phyloP scores from a whole-genome alignment of 140 eudicot genomes.

The Flaveria floridana region DNA sequence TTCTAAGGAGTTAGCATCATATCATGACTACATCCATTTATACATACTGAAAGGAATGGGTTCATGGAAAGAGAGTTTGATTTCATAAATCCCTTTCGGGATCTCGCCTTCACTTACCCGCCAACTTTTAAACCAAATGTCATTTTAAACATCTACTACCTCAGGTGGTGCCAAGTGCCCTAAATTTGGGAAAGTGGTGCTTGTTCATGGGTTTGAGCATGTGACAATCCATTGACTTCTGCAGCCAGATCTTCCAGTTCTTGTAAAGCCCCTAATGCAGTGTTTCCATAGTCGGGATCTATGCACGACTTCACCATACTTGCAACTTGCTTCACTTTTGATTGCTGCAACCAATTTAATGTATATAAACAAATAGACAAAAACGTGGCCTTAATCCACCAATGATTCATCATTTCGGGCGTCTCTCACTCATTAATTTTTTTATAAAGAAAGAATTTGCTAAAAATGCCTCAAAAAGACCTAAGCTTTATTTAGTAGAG shows the following conservation, averaged over 20 bases:
- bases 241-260: conserved; percentile 63
- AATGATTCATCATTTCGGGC: neutral
- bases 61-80: conserved; percentile 14
- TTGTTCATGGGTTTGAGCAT: conserved; percentile 41
- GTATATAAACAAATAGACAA: conserved; percentile 15
- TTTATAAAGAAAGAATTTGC: neutral
- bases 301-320: conserved; percentile 48
- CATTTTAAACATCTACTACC: conserved; percentile 21
- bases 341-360: conserved; percentile 46
- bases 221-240: conserved; percentile 34
- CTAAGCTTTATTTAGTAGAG: neutral
- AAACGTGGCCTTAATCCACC: neutral
- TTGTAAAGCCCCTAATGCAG: conserved; percentile 53
- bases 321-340: conserved; percentile 53
- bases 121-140: conserved; percentile 21
- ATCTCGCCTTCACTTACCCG: conserved; percentile 18
- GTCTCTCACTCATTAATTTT: neutral
- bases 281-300: conserved; percentile 37
- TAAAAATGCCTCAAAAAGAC: neutral
- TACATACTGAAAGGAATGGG: conserved; percentile 27
- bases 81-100: conserved; percentile 12
- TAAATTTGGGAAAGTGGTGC: conserved; percentile 2
- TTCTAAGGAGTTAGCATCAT: conserved; percentile 29
- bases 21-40: conserved; percentile 30
- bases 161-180: conserved; percentile 17